A percentile compares a stretch with the other conserved stretches of the same genome.
Evolutionary conservation across 2,329 filamentous ascomycete species (phyloP).

Genomic region (Camptophora hylomeconis): DNA sequence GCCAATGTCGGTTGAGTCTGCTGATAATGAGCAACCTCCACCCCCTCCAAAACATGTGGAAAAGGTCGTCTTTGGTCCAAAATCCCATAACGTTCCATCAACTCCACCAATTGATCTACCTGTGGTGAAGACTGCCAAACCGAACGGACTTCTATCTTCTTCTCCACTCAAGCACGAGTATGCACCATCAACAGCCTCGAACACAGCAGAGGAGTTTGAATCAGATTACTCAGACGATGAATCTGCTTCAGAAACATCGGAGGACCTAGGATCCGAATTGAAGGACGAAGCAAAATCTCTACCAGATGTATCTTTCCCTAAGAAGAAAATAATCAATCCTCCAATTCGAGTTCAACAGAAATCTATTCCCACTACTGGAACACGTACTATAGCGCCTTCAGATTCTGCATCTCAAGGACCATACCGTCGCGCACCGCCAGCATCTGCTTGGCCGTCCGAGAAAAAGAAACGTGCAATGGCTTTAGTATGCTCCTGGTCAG

Average conservation of each 20-base stretch:
- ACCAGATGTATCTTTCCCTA: too few species aligned
- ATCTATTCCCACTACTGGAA: constrained; percentile 23
- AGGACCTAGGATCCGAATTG: constrained; percentile 36
- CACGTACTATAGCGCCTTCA: constrained; percentile 60
- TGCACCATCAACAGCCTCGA: constrained; percentile 64
- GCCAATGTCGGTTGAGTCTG: too few species aligned
- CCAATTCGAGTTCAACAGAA: too few species aligned
- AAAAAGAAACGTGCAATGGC: constrained; percentile 45
- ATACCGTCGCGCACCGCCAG: constrained; percentile 39
- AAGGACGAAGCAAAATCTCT: constrained; percentile 34
- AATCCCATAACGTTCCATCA: too few species aligned
- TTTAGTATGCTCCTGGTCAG: constrained; percentile 51
- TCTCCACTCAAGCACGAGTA: constrained; percentile 97
- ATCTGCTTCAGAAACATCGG: constrained; percentile 38
- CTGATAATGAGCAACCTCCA: too few species aligned
- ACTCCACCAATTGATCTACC: too few species aligned
- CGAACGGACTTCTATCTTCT: constrained; percentile 3
- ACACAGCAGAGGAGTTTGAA: constrained; percentile 45
- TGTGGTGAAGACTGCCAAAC: too few species aligned
- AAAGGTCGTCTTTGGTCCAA: too few species aligned
- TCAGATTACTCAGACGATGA: constrained; percentile 36
- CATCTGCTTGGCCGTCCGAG: constrained; percentile 22
- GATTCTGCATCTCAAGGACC: constrained; percentile 70
- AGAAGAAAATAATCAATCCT: too few species aligned
- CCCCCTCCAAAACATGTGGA: too few species aligned